A percentile compares a stretch with the other conserved stretches of the same genome.
Evolutionary conservation across 1,139 yeast genomes (phyloP).

Genomic region (Blastobotrys indianensis): DNA sequence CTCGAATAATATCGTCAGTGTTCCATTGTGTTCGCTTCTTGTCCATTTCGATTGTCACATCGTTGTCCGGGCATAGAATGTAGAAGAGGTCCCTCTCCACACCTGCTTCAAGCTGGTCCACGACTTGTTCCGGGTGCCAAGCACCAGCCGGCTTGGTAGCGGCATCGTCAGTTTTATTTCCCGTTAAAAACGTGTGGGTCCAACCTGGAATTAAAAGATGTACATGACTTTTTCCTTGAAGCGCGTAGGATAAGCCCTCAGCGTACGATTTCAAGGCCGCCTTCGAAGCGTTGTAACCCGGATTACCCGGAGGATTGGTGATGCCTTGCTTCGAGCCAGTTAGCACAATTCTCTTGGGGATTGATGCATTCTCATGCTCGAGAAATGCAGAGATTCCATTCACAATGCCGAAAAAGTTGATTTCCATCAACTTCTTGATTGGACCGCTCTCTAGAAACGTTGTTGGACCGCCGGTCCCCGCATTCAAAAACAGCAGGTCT

Average conservation of each 20-base stretch:
- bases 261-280: constrained; percentile 28
- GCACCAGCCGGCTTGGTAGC: constrained; percentile 27
- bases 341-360: constrained; percentile 19
- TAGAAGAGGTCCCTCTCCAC: constrained; percentile 21
- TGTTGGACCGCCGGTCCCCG: constrained; percentile 22
- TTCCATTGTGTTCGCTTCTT: constrained; percentile 26
- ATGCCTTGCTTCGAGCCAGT: constrained; percentile 31
- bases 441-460: constrained; percentile 17
- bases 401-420: constrained; percentile 26
- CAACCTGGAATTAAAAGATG: constrained; percentile 30
- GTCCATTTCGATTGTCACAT: constrained; percentile 23
- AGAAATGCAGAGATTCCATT: constrained; percentile 24
- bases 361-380: constrained; percentile 19
- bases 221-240: constrained; percentile 16
- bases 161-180: constrained; percentile 16
- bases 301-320: constrained; percentile 31
- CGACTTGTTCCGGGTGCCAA: constrained; percentile 28
- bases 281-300: constrained; percentile 29
- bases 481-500: constrained; percentile 26
- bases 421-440: constrained; percentile 21
- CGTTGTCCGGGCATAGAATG: constrained; percentile 29
- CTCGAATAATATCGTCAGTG: constrained; percentile 20
- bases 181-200: constrained; percentile 27
- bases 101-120: constrained; percentile 21
- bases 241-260: constrained; percentile 26